Evolutionary conservation across 73 alveolate genomes (phyloP).

Genomic region (Tetrahymena borealis): DNA sequence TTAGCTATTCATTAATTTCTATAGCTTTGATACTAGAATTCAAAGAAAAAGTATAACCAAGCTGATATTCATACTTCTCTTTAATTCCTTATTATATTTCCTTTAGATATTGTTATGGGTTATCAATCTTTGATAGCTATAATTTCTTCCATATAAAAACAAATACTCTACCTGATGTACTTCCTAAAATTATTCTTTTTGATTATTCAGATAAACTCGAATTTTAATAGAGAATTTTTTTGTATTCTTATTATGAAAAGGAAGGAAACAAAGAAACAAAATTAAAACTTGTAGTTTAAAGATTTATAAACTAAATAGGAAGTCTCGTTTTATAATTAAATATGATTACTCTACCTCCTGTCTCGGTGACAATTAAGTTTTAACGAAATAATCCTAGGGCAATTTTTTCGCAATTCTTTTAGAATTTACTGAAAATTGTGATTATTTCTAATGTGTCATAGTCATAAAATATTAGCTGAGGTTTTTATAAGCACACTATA

Average conservation of each 20-base stretch:
- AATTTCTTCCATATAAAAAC: background rate
- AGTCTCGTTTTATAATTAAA: background rate
- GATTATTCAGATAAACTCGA: background rate
- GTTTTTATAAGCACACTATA: background rate
- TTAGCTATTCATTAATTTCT: background rate
- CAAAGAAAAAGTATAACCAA: background rate
- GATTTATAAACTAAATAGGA: background rate
- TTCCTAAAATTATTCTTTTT: background rate
- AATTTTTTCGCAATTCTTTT: background rate
- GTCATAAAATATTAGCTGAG: background rate
- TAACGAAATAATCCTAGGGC: background rate
- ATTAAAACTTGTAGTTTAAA: background rate
- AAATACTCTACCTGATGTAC: background rate
- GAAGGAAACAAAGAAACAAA: background rate
- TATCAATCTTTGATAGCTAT: background rate
- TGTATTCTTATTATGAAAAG: background rate
- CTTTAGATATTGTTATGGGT: background rate
- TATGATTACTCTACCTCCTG: background rate
- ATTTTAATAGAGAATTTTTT: background rate
- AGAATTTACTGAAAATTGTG: background rate
- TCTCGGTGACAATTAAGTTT: background rate
- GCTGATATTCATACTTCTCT: background rate
- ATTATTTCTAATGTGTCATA: background rate
- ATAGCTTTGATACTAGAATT: background rate
- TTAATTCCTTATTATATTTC: background rate